phyloP scores from a whole-genome alignment of 2,329 filamentous ascomycete species.

The Cryphonectria carpinicola region DNA sequence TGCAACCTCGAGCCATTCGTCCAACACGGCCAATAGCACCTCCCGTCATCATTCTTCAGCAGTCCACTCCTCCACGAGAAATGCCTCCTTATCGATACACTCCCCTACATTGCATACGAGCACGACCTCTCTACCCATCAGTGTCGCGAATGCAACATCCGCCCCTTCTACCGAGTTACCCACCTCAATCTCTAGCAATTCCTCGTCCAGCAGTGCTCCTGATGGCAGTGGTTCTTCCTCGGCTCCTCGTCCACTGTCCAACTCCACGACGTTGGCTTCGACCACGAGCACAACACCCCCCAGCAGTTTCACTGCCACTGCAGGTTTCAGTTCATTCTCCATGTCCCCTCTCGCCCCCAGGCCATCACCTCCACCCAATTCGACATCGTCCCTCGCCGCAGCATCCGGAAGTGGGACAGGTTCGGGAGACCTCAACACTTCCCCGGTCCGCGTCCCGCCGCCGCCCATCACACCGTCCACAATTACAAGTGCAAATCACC shows the following conservation, averaged over 20 bases:
- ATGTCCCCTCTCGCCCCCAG: background rate
- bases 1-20: background rate
- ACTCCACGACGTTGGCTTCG: background rate
- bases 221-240: background rate
- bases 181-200: background rate
- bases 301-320: background rate
- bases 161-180: background rate
- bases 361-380: background rate
- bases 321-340: background rate
- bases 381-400: background rate
- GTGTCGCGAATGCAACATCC: background rate
- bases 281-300: background rate
- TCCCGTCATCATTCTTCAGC: background rate
- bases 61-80: background rate
- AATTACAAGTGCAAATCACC: background rate
- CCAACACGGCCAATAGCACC: background rate
- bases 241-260: background rate
- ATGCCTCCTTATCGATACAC: background rate
- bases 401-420: background rate
- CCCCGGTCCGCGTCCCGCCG: background rate
- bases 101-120: background rate
- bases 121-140: background rate
- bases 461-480: background rate
- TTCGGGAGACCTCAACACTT: background rate
- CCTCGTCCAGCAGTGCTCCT: background rate